Evolutionary conservation across 345 rosid genomes (phyloP), one percentile per base, ranked within the genome.

Genomic region (Acer saccharum): DNA sequence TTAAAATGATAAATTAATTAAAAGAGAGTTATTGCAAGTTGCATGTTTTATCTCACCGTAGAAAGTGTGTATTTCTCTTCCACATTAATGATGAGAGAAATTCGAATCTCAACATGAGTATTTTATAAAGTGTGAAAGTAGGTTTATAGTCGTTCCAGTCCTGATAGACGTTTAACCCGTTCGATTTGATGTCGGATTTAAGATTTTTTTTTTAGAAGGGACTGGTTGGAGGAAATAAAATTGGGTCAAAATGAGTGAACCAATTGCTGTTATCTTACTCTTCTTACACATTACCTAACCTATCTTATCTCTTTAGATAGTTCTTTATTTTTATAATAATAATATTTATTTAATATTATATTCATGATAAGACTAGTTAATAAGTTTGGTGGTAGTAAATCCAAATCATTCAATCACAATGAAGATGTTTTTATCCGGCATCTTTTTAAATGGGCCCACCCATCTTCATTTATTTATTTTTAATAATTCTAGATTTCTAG

Each of bases 301-400:
- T 21, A 70, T 72, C 81, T 80, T 76, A 78, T 82, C 86, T 65
- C 74, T 46, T 80, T 11, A 72, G 72, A 82, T 69, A 55, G 76
- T 68, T 39, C 60, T n/a, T 68, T 39, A 70, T n/a, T 21, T 68
- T 35, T 44, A 6, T 43, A 29, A 27, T 27, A 27, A 27, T 27
- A 27, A 27, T n/a, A n/a, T n/a, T n/a, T n/a, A n/a, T n/a, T n/a
- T n/a, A n/a, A 23, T 23, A 23, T 54, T 66, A 27, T 25, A 1
- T 60, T 60, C 20, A 20, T 14, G 43, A 65, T 35, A 65, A 14
- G 21, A 35, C 2, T 60, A 20, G 20, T 60, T n/a, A 60, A n/a
- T 60, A 7, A 60, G 64, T 60, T 60, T 60, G 64, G 27, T 63
- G 61, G 69, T 44, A 25, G 60, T 41, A 61, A 60, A 61, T 41